Evolutionary conservation across 2,329 filamentous ascomycete species (phyloP), one percentile per base, ranked within the genome.

Genomic region (Hypoxylon sp.): DNA sequence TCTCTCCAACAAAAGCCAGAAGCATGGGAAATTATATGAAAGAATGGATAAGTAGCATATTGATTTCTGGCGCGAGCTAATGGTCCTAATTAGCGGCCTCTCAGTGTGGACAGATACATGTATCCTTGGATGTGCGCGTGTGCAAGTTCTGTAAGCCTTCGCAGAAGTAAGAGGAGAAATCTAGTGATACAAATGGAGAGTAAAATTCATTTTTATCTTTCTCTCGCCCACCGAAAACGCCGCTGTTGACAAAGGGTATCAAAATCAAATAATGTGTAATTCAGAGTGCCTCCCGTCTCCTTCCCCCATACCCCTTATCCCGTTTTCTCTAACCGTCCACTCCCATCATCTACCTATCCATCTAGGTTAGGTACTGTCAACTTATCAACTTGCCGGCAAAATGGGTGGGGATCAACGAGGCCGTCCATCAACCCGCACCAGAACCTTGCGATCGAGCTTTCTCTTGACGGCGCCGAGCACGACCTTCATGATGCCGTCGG

Each of bases 391-490:
- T 44, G 8, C 27, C 6, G 1, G 15, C 2, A 13, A 3, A 2
- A 11, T 5, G 6, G 4, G 4, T 29, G 6, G 13, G 2, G 5
- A 48, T 57, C 19, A 60, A n/a, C 50, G 46, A 6, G 29, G 1
- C 2, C 56, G 47, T 17, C 55, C 53, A 51, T 69, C 65, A 32
- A 69, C 57, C 2, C 61, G 31, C 13, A 54, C 47, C 35, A 68
- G 11, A 6, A 62, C 63, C 66, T 80, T 83, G 27, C 87, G 82
- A 78, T 93, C 91, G 58, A 92, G 81, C 64, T 86, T 82, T 74
- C 88, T 85, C 72, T 93, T 88, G 7, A 97, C 92, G 0, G 90
- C 88, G 2, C 94, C 94, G 3, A 97, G 83, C 0, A 97, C 92
- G 29, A 89, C 88, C 81, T 98, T 98, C 67, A 98, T 80, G 47